A percentile compares a stretch with the other conserved stretches of the same genome.
phyloP scores from a whole-genome alignment of 1,284 basidiomycete species.

The Cutaneotrichosporon sp. region DNA sequence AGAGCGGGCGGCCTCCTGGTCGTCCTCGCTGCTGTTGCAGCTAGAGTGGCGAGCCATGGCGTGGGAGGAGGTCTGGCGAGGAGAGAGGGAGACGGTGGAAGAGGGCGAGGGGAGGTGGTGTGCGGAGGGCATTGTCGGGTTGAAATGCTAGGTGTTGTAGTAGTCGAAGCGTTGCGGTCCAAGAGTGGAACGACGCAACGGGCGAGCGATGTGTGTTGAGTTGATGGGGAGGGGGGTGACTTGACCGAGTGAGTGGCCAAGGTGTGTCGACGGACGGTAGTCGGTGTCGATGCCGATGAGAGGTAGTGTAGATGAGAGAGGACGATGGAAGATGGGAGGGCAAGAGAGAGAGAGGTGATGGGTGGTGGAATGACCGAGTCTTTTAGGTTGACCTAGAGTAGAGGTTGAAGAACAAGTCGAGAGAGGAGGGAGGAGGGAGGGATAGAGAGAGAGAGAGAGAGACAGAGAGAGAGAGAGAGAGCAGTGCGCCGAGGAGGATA shows the following conservation, averaged over 20 bases:
- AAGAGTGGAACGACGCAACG: background rate
- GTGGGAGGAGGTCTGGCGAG: constrained; percentile 12
- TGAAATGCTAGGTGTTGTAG: background rate
- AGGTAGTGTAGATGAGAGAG: background rate
- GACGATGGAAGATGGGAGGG: no score
- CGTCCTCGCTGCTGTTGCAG: constrained; percentile 19
- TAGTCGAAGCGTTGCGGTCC: background rate
- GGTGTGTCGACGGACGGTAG: no score
- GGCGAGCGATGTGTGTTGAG: no score
- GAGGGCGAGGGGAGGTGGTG: constrained; percentile 23
- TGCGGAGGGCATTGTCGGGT: constrained; percentile 4
- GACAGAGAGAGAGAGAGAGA: no score
- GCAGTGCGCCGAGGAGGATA: no score
- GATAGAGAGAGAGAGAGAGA: no score
- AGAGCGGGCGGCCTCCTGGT: constrained; percentile 15
- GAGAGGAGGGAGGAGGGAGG: no score
- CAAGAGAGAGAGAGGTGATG: background rate
- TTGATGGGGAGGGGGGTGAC: no score
- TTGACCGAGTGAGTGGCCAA: no score
- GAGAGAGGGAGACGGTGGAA: constrained; percentile 20
- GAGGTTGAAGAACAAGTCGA: no score
- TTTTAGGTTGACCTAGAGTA: no score
- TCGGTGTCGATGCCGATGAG: background rate
- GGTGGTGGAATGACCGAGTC: background rate
- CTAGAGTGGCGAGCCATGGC: constrained; percentile 16